A percentile compares a stretch with the other conserved stretches of the same genome.
phyloP scores from a whole-genome alignment of 1,284 basidiomycete species.

The Boletellus sp. region DNA sequence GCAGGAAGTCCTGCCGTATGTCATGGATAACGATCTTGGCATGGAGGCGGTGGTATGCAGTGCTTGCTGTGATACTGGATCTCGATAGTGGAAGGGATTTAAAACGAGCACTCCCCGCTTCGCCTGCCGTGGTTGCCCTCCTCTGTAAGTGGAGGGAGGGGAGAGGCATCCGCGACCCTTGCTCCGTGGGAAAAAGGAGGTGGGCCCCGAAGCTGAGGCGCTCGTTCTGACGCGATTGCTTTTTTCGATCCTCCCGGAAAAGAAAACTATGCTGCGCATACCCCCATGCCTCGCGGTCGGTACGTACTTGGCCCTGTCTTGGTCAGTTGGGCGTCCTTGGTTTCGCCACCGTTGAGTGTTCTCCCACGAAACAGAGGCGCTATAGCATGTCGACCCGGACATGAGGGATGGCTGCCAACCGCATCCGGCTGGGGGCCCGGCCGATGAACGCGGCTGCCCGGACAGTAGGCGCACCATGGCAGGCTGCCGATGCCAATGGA shows the following conservation, averaged over 20 bases:
- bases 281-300: neutral
- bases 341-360: neutral
- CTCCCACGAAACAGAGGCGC: constrained; percentile 11
- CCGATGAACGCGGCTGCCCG: neutral
- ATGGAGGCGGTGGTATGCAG: constrained; percentile 12
- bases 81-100: neutral
- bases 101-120: neutral
- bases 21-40: neutral
- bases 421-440: neutral
- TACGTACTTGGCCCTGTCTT: neutral
- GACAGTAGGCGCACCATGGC: constrained; percentile 6
- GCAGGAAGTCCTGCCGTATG: no score
- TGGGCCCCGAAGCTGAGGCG: no score
- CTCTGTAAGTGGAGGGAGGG: neutral
- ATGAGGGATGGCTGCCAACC: constrained; percentile 7
- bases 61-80: constrained; percentile 18
- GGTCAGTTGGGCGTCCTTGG: neutral
- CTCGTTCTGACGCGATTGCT: no score
- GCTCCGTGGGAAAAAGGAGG: no score
- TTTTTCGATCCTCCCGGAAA: no score
- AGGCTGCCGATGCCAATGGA: constrained; percentile 9
- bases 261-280: neutral
- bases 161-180: neutral
- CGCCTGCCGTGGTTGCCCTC: neutral
- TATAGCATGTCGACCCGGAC: neutral